Base-by-base conservation (phyloP, 1,139 yeast genomes). In the Blastobotrys arbuscula region DNA sequence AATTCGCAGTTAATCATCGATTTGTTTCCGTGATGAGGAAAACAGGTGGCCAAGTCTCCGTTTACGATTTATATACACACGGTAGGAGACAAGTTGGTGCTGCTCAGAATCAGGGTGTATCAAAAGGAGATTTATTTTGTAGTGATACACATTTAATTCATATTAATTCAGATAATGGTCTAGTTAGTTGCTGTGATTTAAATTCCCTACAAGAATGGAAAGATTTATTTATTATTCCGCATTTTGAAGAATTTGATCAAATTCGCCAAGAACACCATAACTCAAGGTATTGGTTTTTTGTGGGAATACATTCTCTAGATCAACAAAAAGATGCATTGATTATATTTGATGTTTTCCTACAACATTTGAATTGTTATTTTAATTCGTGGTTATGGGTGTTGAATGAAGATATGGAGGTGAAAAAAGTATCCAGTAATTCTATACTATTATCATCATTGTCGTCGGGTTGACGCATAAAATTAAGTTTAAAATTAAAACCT, bases 1-100 rank as follows among this genome's bases (percentile, higher is more conserved):
- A 18, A 20, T 18, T 37, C n/a, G 40, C 40, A 18, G 40, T 37
- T 7, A 37, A 37, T 20, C 40, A 37, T 20, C 40, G 24, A 20
- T 37, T 12, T 20, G n/a, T 37, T 15, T 18, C 26, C 9, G 12
- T 37, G 3, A 18, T 37, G 40, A 10, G 26, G 26, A 8, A 12
- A 18, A 6, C 3, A 20, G 40, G 40, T 20, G 40, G 40, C 2
- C 23, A 20, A 3, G 40, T 37, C 13, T 37, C 3, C n/a, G 40
- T 37, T 21, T 37, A 37, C n/a, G 40, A 37, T 37, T 37, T 37
- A 24, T 37, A 37, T 20, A 37, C 40, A 2, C 40, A 37, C n/a
- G 40, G 40, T 5, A 37, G n/a, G n/a, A 21, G 40, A 19, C 4
- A 6, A 16, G 20, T 19, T 18, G 38, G 38, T 4, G 20, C 9